Base-by-base conservation (phyloP, 805 yeast genomes). In the Yamadazyma laniorum region DNA sequence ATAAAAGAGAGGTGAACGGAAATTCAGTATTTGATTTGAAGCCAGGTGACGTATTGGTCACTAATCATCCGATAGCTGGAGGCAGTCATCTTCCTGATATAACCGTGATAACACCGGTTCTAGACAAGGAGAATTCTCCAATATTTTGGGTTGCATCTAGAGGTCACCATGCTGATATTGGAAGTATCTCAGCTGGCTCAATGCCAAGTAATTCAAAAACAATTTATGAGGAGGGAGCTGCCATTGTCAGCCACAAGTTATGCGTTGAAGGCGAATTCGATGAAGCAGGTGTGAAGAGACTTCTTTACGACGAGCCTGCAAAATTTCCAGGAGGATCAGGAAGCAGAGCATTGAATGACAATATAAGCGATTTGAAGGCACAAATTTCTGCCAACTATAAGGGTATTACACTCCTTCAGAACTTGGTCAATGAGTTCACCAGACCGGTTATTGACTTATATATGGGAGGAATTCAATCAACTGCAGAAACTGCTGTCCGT, bases 111-210 rank as follows among this genome's bases (percentile, higher is more conserved):
- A 85, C 96, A 0, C 98, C 98, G 0, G 89, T 90, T 1, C 68
- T 77, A n/a, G 69, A 70, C 19, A 43, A 50, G 15, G 44, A 52
- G 18, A 70, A 65, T 16, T 74, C 68, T 5, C 72, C 87, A 25
- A 76, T 88, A 18, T 90, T 90, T 58, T 90, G 87, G 70, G 89
- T 87, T 11, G 98, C 97, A 0, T 82, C 95, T 0, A 72, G 98
- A 47, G 97, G 96, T 2, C 98, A 90, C 62, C 98, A 91, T 63
- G 90, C 96, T 5, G 98, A 90, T 60, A 90, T 91, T 53, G 97
- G 98, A 13, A 95, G 95, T 11, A 77, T 83, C 41, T 63, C 87
- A 25, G 95, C 97, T 1, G 97, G 97, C 1, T 84, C 95, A 0
- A 88, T 90, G 89, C 96, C 97, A 12, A 95, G 96, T 7, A 80